Base-by-base conservation (phyloP, 2,329 filamentous ascomycete genomes). In the Sclerotinia nivalis region DNA sequence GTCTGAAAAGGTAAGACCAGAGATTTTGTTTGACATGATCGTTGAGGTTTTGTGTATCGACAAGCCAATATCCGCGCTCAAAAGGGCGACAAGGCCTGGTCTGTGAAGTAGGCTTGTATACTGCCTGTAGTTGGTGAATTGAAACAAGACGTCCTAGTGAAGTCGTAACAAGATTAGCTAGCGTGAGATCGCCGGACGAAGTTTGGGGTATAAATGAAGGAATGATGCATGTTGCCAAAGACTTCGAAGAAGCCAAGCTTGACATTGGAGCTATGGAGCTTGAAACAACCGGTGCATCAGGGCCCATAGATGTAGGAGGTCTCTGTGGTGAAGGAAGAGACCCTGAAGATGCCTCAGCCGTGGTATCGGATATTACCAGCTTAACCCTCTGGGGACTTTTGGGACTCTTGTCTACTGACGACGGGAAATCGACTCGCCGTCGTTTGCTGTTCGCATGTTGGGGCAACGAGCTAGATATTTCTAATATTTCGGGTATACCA, bases 41-140 rank as follows among this genome's bases (percentile, higher is more conserved):
- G 0, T 81, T 77, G 90, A 90, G 93, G 1, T 74, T 65, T 0
- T 80, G 76, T 73, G 86, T 88, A 72, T 88, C 82, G 6, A 97
- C 75, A 2, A 83, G 79, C 94, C 94, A 97, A 79, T 91, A 89
- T 0, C 93, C 94, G 22, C 94, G 85, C 78, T 97, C 93, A 50
- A 90, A 85, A 0, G 80, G 80, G 3, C 84, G 80, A 1, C 91
- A 80, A 0, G 79, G 76, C 5, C 89, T 83, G 1, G 80, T 80
- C 66, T 86, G 83, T 1, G 79, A 72, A 7, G 75, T 73, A 0
- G 89, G 88, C 6, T 79, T 82, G 78, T 87, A 92, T 4, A 85
- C 84, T 2, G 82, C 83, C 0, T 80, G 73, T 5, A 89, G 80
- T 22, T 86, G 20, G 82, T 37, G 87, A 81, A n/a, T 85, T 83